A percentile compares a stretch with the other conserved stretches of the same genome.
Evolutionary conservation across 768 basidiomycete genomes (phyloP).

Genomic region (Leccinum arenicola): DNA sequence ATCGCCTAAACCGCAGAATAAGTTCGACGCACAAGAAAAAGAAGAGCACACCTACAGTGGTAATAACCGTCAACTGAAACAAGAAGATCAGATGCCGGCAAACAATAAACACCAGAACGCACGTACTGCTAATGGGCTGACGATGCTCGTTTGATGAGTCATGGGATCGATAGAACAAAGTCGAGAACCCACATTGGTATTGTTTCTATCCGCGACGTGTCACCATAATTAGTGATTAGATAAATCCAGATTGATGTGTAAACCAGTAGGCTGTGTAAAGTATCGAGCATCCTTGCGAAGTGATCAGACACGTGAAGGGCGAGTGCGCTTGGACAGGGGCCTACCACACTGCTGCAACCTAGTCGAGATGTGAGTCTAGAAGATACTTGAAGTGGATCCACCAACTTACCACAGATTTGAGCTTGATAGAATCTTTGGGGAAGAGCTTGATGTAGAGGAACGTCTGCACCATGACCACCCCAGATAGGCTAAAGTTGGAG

Average conservation of each 20-base stretch:
- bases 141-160: not conserved
- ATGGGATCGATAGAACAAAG: not conserved
- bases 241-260: constrained; percentile 41
- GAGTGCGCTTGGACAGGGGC: not conserved
- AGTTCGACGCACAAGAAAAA: not conserved
- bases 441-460: constrained; percentile 31
- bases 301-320: not conserved
- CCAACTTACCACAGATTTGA: constrained; percentile 24
- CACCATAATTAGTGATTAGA: constrained; percentile 44
- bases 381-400: not conserved
- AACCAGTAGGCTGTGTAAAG: constrained; percentile 40
- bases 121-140: constrained; percentile 29
- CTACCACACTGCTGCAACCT: constrained; percentile 30
- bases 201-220: constrained; percentile 34
- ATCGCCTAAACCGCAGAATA: constrained; percentile 37
- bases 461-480: constrained; percentile 26
- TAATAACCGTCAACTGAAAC: constrained; percentile 27
- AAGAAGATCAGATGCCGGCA: not conserved
- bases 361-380: not conserved
- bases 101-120: not conserved
- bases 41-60: constrained; percentile 25
- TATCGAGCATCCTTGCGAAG: constrained; percentile 32
- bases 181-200: constrained; percentile 41
- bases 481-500: constrained; percentile 24
- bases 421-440: constrained; percentile 20